These are phyloP conservation scores for Medicago ruthenica DNA, from an alignment of 306 rosid species.

Conservation along the genomic window DNA sequence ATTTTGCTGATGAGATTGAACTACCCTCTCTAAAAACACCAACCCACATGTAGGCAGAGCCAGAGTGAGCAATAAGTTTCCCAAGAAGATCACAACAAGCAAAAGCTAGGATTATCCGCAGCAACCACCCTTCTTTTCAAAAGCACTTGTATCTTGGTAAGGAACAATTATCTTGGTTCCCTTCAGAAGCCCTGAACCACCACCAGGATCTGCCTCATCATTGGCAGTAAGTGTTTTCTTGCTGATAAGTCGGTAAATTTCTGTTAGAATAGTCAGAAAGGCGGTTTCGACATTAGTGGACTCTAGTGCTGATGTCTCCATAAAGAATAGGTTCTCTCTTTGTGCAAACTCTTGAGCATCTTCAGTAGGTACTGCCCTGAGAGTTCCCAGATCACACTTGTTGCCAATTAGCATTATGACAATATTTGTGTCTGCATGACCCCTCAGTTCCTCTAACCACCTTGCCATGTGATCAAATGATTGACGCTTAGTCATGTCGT, in stretches of 20 bases:
- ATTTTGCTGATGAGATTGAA: slow-evolving; percentile 36
- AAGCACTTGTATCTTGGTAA: slow-evolving; percentile 38
- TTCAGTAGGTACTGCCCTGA: slow-evolving; percentile 88
- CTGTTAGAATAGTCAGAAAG: slow-evolving; percentile 74
- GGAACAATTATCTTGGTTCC: slow-evolving; percentile 81
- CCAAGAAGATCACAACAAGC: background rate
- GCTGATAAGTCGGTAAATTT: slow-evolving; percentile 74
- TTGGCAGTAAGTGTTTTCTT: slow-evolving; percentile 73
- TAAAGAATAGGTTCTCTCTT: slow-evolving; percentile 87
- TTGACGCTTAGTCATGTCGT: slow-evolving; percentile 84
- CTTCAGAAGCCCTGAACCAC: slow-evolving; percentile 63
- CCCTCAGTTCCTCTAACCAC: slow-evolving; percentile 88
- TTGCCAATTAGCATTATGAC: slow-evolving; percentile 88
- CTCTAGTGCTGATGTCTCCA: slow-evolving; percentile 93
- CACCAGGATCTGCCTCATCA: slow-evolving; percentile 56
- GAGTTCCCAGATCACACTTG: slow-evolving; percentile 80
- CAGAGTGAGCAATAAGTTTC: slow-evolving; percentile 37
- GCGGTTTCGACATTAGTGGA: slow-evolving; percentile 89
- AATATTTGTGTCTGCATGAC: slow-evolving; percentile 85
- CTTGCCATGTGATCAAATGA: slow-evolving; percentile 88
- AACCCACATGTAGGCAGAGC: slow-evolving; percentile 9
- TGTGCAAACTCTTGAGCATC: slow-evolving; percentile 90
- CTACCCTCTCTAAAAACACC: slow-evolving; percentile 39
- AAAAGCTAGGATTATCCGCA: slow-evolving; percentile 52
- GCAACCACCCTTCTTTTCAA: slow-evolving; percentile 55